Base-by-base conservation (phyloP, 805 yeast genomes). In the Yamadazyma nakazawae region DNA sequence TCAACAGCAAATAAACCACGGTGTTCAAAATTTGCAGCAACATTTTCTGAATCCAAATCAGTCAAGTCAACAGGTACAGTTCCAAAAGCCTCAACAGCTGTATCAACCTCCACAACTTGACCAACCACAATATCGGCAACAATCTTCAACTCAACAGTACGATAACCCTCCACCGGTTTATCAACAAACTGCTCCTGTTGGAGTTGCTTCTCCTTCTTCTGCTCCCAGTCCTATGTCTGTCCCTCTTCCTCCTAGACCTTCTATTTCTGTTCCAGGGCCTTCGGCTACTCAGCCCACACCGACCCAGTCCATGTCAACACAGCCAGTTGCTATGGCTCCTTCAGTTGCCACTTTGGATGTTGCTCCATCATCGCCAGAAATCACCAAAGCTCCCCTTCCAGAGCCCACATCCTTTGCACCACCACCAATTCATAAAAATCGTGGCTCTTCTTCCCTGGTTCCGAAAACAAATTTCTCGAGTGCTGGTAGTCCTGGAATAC, bases 361-460 rank as follows among this genome's bases (percentile, higher is more conserved):
- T 28, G 32, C 4, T 3, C 9, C 32, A 13, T 10, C 32, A 28
- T 3, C 12, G 3, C 32, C 32, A 28, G n/a, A 28, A 9, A 40
- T 26, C 24, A 62, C 62, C 6, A 55, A 50, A 28, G 50, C 49
- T 24, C 67, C 66, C 9, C 54, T 63, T 4, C 69, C 70, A 1
- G 75, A 71, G 44, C 65, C 72, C 2, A 53, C 61, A 6, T 50
- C 60, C 32, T 68, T 73, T 53, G 67, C 74, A 0, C 74, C 77
- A 5, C 77, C 77, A 3, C 75, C 75, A 2, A 50, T 68, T 9
- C 76, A 64, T 46, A 63, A 51, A 47, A 61, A 55, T 17, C 52
- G 70, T 30, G 67, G 59, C 11, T 16, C 26, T 9, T 18, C 42
- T 7, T 36, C 46, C 14, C 24, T 40, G 13, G 16, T 48, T 2